Evolutionary conservation across 1,284 basidiomycete species (phyloP).

Genomic region (Rhodotorula sp.): DNA sequence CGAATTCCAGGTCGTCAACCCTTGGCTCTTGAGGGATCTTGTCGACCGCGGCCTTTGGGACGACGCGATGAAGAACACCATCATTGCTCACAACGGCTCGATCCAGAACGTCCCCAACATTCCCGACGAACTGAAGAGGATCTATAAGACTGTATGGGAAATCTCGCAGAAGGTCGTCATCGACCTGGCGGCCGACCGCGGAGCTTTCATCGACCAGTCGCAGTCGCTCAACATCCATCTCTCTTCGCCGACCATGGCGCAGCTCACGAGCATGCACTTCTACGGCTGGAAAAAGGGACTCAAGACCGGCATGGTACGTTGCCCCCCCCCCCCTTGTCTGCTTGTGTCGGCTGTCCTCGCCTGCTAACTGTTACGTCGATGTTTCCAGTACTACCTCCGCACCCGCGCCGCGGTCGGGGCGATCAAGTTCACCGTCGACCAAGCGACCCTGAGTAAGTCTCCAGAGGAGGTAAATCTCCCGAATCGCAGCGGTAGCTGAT

Average conservation of each 20-base stretch:
- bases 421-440: constrained; percentile 95
- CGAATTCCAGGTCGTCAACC: constrained; percentile 99
- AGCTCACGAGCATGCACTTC: constrained; percentile 99
- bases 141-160: constrained; percentile 99
- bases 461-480: background rate
- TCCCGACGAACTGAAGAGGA: constrained; percentile 85
- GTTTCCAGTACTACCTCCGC: constrained; percentile 67
- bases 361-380: background rate
- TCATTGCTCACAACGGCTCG: constrained; percentile 96
- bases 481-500: background rate
- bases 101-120: constrained; percentile 77
- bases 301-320: constrained; percentile 88
- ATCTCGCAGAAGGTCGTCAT: constrained; percentile 98
- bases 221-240: constrained; percentile 86
- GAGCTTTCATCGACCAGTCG: constrained; percentile 93
- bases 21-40: constrained; percentile 95
- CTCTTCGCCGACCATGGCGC: constrained; percentile 84
- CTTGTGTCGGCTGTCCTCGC: no score
- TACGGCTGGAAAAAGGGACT: constrained; percentile 99
- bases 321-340: no score
- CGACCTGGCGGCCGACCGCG: constrained; percentile 96
- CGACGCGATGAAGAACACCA: constrained; percentile 98
- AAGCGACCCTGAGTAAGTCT: constrained; percentile 41
- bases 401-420: constrained; percentile 92
- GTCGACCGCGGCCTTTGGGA: constrained; percentile 95